phyloP scores from a whole-genome alignment of 1,284 basidiomycete species.

The Thelephora terrestris region DNA sequence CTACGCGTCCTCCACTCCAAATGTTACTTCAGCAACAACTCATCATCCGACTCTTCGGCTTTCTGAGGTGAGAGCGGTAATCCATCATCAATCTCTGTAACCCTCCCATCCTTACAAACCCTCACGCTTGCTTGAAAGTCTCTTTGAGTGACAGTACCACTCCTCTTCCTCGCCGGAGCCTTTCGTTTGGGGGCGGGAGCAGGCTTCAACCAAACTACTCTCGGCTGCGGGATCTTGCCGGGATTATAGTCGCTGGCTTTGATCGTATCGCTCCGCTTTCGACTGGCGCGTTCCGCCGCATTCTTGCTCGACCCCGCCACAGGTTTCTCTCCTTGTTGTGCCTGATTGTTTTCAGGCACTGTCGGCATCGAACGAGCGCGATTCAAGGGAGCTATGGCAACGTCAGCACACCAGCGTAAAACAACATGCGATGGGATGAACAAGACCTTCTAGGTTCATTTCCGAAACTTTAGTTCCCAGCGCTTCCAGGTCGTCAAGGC shows the following conservation, averaged over 20 bases:
- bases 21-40: neutral
- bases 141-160: neutral
- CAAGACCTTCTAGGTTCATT: too few species aligned
- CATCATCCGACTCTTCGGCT: neutral
- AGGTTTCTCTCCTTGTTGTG: too few species aligned
- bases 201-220: neutral
- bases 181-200: neutral
- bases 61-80: neutral
- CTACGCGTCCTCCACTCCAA: too few species aligned
- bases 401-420: too few species aligned
- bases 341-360: neutral
- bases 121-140: neutral
- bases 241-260: conserved; percentile 31
- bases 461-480: too few species aligned
- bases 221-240: neutral
- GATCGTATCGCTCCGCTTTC: conserved; percentile 38
- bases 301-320: neutral
- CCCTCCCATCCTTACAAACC: neutral
- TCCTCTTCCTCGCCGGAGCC: neutral
- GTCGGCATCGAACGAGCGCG: neutral
- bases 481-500: too few species aligned
- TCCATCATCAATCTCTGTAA: neutral
- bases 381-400: neutral
- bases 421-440: too few species aligned
- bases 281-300: conserved; percentile 11